Percentiles rank a stretch among this genome's conserved stretches.
These are phyloP conservation scores for Monosporascus sp. DNA, from an alignment of 2,329 filamentous ascomycete genomes.

Conservation along the genomic window DNA sequence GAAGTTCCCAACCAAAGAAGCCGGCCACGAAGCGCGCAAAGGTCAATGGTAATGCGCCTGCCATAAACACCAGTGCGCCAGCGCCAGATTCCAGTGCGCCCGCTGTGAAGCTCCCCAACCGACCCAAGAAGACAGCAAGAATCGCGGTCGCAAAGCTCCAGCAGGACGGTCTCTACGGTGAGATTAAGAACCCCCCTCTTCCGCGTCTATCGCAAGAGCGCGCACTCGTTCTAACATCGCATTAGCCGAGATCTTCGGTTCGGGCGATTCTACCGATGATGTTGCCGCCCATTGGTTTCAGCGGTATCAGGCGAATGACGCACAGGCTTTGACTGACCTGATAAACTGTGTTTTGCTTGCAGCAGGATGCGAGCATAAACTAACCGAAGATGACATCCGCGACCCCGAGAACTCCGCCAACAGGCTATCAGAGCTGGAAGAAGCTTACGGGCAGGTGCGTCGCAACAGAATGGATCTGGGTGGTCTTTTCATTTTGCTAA, in stretches of 20 bases:
- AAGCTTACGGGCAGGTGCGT: conserved; percentile 73
- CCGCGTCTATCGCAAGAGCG: neutral
- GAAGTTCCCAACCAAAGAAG: conserved; percentile 44
- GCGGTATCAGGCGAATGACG: conserved; percentile 50
- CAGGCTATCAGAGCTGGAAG: conserved; percentile 77
- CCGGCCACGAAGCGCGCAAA: conserved; percentile 60
- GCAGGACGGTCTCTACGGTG: conserved; percentile 53
- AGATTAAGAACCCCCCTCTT: conserved; percentile 14
- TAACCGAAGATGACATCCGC: conserved; percentile 77
- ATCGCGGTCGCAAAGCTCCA: conserved; percentile 46
- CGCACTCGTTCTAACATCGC: conserved; percentile 11
- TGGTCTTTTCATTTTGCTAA: conserved; percentile 20
- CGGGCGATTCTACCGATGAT: conserved; percentile 49
- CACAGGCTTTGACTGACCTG: conserved; percentile 53
- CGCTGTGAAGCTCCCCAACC: conserved; percentile 38
- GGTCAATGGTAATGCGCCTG: conserved; percentile 48
- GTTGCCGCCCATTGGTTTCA: conserved; percentile 57
- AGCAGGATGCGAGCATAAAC: conserved; percentile 73
- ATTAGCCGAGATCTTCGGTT: conserved; percentile 58
- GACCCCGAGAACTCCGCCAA: conserved; percentile 83
- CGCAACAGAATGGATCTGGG: neutral
- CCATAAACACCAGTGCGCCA: conserved; percentile 25
- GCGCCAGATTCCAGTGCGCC: conserved; percentile 33
- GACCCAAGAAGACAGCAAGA: conserved; percentile 51
- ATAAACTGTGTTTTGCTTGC: conserved; percentile 65